Evolutionary conservation across 352 stramenopile species (phyloP), one percentile per base, ranked within the genome.

Genomic region (Globisporangium cederbergense): DNA sequence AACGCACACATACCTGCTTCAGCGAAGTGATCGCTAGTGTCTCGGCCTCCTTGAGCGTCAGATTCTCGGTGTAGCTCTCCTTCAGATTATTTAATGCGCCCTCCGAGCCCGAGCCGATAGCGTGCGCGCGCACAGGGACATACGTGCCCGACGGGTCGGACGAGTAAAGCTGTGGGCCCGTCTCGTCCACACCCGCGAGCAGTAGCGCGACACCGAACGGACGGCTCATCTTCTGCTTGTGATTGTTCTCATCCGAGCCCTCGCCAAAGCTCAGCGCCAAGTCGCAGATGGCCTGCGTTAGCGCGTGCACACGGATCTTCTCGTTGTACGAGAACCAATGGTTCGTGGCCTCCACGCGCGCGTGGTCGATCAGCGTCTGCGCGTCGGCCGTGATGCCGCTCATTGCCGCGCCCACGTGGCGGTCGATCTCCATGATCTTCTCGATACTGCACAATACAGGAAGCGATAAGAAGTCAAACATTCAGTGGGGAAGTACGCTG

Each of bases 391-490:
- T 98, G 51, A 99, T 89, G 54, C 98, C 98, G 70, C 92, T 98
- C 96, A 99, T 99, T 65, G 98, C 98, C 34, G 91, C 97, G 34
- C 97, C 98, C 53, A 99, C 89, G 79, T 99, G 97, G 11, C 79
- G 83, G 76, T 99, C 98, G 66, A 99, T 97, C 76, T 99, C 97
- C 75, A 99, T 97, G 78, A 99, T 99, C 83, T 99, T 99, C 74
- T 99, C 97, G 50, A 99, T 98, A 73, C 92, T 99, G 49, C 70
- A 59, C 6, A 70, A 66, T 32, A 22, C 40, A 56, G 20, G 18
- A 49, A 25, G 8, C 55, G 14, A 47, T 20, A 53, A 36, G 4
- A 28, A 50, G 18, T 51, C 5, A 11, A 16, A 45, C 38, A 28
- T 28, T 28, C 30, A 36, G 14, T 38, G 3, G 42, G 18, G 9